These are phyloP conservation scores for Rhododendron henanense DNA, from an alignment of 148 eudicot genomes.

Conservation along the genomic window DNA sequence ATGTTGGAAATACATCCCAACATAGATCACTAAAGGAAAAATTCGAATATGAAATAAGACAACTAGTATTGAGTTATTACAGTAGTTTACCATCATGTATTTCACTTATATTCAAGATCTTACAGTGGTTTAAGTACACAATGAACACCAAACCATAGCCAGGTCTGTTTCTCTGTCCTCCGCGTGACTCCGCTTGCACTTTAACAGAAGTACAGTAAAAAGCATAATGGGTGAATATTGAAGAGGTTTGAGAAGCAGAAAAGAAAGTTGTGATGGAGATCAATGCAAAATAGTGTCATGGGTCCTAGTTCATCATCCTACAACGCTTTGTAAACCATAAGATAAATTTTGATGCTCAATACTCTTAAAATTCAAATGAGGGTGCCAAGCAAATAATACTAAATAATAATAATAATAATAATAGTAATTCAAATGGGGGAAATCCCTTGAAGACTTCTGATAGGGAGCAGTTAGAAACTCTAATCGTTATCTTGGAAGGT, in stretches of 20 bases:
- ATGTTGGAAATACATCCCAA: background rate
- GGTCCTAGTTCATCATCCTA: background rate
- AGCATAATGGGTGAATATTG: background rate
- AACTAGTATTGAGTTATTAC: background rate
- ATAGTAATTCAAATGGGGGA: background rate
- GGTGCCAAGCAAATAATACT: no score
- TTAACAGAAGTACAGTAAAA: background rate
- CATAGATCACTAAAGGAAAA: background rate
- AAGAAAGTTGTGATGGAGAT: background rate
- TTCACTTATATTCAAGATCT: background rate
- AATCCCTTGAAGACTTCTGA: background rate
- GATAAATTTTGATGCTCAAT: background rate
- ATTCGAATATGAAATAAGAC: background rate
- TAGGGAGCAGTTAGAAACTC: background rate
- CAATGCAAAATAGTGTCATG: background rate
- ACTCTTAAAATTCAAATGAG: background rate
- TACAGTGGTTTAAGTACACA: background rate
- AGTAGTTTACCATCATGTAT: background rate
- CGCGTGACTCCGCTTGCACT: background rate
- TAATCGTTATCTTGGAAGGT: background rate
- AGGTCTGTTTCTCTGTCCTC: background rate
- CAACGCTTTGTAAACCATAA: background rate
- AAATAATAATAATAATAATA: no score
- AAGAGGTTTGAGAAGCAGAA: background rate
- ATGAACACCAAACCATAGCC: background rate